Conservation (phyloP, 768 basidiomycete genomes). For the Collybia mongolica region DNA sequence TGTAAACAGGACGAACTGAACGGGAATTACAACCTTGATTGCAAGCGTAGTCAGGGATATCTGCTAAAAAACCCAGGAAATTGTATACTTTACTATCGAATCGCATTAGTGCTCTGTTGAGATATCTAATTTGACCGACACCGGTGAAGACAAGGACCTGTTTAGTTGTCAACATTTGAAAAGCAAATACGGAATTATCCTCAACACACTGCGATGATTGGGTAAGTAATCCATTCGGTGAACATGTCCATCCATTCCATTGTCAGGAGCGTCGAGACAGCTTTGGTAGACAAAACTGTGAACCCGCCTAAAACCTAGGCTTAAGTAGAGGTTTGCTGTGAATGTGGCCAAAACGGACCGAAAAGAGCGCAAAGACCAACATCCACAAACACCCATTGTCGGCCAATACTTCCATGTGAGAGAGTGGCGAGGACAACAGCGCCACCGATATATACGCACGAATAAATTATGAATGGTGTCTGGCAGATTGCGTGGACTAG, state of each 20-base stretch:
- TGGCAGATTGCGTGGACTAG: conserved; percentile 71
- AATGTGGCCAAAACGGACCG: conserved; percentile 38
- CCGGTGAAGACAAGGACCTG: conserved; percentile 75
- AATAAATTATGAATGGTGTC: conserved; percentile 74
- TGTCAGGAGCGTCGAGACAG: conserved; percentile 82
- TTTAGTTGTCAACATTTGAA: conserved; percentile 8
- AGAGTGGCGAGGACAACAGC: conserved; percentile 62
- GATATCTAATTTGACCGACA: conserved; percentile 79
- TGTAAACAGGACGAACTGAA: conserved; percentile 94
- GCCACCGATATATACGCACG: conserved; percentile 56
- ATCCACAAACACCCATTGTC: conserved; percentile 76
- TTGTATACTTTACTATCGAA: conserved; percentile 84
- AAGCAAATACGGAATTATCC: not conserved
- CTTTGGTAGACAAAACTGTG: conserved; percentile 93
- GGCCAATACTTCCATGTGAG: conserved; percentile 64
- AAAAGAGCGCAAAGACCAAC: conserved; percentile 86
- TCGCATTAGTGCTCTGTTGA: conserved; percentile 85
- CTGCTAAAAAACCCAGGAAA: not conserved
- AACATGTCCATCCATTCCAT: conserved; percentile 77
- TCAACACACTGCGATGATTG: conserved; percentile 59
- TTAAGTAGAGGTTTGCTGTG: not conserved
- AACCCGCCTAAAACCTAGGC: conserved; percentile 64
- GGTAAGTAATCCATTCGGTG: conserved; percentile 80
- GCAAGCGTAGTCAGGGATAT: not conserved
- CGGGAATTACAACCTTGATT: conserved; percentile 81